Percentiles rank a stretch among this genome's conserved stretches.
These are phyloP conservation scores for Aureobasidium subglaciale DNA, from an alignment of 2,329 filamentous ascomycete genomes.

Conservation along the genomic window DNA sequence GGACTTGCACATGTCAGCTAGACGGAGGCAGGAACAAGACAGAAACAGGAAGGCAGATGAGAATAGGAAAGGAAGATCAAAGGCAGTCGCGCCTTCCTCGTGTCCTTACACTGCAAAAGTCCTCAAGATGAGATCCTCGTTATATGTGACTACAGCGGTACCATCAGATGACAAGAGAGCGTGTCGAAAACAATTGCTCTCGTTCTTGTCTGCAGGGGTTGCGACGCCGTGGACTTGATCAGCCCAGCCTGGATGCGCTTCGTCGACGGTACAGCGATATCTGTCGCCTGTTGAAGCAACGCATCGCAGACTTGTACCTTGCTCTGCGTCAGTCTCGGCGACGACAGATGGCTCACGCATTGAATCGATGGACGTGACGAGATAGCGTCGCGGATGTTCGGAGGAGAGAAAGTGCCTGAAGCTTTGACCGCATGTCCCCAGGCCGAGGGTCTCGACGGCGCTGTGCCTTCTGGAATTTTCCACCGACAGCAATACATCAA, in stretches of 20 bases:
- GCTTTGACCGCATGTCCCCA: not conserved
- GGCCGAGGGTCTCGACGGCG: slow-evolving; percentile 4
- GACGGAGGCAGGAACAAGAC: slow-evolving; percentile 18
- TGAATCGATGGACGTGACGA: not conserved
- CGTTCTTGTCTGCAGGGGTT: slow-evolving; percentile 4
- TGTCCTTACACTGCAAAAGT: slow-evolving; percentile 42
- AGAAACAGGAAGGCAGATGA: not conserved
- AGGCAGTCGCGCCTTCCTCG: not conserved
- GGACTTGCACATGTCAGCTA: slow-evolving; percentile 41
- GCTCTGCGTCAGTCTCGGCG: not conserved
- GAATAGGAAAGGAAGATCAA: not conserved
- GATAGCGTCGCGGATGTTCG: not conserved
- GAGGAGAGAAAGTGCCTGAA: not conserved
- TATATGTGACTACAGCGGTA: slow-evolving; percentile 49
- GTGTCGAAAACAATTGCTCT: slow-evolving; percentile 37
- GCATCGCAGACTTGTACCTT: slow-evolving; percentile 8
- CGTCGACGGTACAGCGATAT: slow-evolving; percentile 18
- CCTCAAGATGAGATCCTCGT: slow-evolving; percentile 44
- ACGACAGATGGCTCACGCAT: not conserved
- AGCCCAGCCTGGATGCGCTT: slow-evolving; percentile 5
- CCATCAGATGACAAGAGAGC: slow-evolving; percentile 48
- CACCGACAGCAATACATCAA: slow-evolving; percentile 7
- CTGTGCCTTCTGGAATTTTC: slow-evolving; percentile 7
- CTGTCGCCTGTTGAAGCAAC: slow-evolving; percentile 22
- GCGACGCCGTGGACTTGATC: not conserved